phyloP scores from a whole-genome alignment of 164 flowering plant species.

The Kingdonia uniflora region DNA sequence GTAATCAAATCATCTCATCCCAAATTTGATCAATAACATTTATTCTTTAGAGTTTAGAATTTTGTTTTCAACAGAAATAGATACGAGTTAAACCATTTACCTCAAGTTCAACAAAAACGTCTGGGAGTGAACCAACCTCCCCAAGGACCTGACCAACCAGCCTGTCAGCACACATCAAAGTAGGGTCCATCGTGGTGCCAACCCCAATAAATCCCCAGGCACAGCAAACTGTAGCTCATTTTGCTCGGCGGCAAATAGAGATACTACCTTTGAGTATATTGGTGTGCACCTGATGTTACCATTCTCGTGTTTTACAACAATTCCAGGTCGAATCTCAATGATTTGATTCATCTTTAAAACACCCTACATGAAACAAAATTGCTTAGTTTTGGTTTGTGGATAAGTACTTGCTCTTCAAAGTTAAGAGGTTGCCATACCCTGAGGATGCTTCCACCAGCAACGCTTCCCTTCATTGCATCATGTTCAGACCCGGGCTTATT shows the following conservation, averaged over 20 bases:
- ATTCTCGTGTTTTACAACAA: conserved; percentile 77
- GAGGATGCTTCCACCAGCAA: conserved; percentile 97
- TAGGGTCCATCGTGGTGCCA: conserved; percentile 91
- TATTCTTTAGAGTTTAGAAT: too few species aligned
- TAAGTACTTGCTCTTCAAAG: too few species aligned
- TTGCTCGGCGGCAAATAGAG: conserved; percentile 83
- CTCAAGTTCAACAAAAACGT: conserved; percentile 88
- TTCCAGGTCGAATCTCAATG: conserved; percentile 92
- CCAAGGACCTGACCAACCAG: conserved; percentile 97
- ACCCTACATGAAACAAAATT: conserved; percentile 41
- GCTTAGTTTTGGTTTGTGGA: too few species aligned
- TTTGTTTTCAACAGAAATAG: too few species aligned
- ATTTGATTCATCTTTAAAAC: conserved; percentile 82
- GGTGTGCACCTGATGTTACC: conserved; percentile 80
- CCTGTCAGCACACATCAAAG: conserved; percentile 87
- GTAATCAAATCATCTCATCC: too few species aligned
- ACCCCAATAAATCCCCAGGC: conserved; percentile 95
- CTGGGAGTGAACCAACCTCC: conserved; percentile 90
- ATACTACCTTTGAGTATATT: conserved; percentile 78
- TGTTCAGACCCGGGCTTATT: conserved; percentile 91
- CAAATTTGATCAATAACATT: too few species aligned
- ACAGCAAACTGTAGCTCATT: conserved; percentile 96
- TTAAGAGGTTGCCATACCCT: conserved; percentile 61
- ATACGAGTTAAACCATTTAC: conserved; percentile 16
- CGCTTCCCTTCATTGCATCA: conserved; percentile 91